These are phyloP conservation scores for Lanmaoa rubissima DNA, from an alignment of 768 basidiomycete species.

Conservation along the genomic window DNA sequence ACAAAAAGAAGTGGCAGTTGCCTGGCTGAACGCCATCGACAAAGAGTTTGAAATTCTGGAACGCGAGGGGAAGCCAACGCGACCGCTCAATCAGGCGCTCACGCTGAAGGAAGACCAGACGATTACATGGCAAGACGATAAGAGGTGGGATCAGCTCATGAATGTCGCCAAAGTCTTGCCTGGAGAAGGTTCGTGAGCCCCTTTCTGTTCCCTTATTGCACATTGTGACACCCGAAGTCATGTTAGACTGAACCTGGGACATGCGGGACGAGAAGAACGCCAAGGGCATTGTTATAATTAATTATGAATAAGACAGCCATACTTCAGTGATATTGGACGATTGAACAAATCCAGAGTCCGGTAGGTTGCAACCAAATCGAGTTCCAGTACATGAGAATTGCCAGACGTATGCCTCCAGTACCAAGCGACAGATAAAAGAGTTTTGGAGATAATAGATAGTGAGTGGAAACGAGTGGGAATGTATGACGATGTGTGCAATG, in stretches of 20 bases:
- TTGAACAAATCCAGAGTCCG: neutral
- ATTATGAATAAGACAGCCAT: slow-evolving; percentile 9
- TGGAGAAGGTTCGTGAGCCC: slow-evolving; percentile 16
- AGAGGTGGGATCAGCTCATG: slow-evolving; percentile 52
- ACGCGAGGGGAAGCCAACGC: slow-evolving; percentile 28
- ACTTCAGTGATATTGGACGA: neutral
- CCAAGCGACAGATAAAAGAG: neutral
- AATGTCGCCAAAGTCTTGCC: slow-evolving; percentile 32
- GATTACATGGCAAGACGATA: slow-evolving; percentile 57
- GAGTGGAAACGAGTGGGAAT: neutral
- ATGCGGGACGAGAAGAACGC: neutral
- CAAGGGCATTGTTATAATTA: slow-evolving; percentile 1
- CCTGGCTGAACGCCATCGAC: slow-evolving; percentile 54
- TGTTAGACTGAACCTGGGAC: neutral
- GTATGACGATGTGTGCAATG: neutral
- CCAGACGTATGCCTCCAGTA: neutral
- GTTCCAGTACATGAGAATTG: neutral
- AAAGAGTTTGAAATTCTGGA: slow-evolving; percentile 44
- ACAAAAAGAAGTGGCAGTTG: slow-evolving; percentile 48
- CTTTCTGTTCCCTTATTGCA: neutral
- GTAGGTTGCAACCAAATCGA: neutral
- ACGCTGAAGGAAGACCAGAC: slow-evolving; percentile 48
- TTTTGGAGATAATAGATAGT: too few relatives aligned
- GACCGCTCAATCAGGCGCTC: slow-evolving; percentile 42
- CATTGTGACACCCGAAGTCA: neutral